Percentiles rank a stretch among this genome's conserved stretches.
These are phyloP conservation scores for Phytophthora lateralis DNA, from an alignment of 352 stramenopile species.

Conservation along the genomic window DNA sequence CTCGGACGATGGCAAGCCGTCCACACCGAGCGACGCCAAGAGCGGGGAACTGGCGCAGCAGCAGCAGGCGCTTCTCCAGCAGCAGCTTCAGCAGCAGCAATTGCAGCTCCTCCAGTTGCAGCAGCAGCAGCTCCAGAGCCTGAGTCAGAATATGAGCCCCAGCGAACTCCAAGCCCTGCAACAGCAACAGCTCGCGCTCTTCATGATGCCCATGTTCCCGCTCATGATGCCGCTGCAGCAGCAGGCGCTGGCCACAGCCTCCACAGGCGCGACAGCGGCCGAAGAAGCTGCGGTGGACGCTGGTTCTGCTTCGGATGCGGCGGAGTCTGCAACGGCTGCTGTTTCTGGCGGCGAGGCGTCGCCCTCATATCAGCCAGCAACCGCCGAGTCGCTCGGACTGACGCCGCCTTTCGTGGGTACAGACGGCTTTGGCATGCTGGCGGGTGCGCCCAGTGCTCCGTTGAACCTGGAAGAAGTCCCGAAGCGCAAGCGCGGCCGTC, in stretches of 20 bases:
- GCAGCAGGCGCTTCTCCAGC: conserved; percentile 32
- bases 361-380: conserved; percentile 29
- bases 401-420: conserved; percentile 29
- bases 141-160: conserved; percentile 66
- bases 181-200: conserved; percentile 72
- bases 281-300: conserved; percentile 1
- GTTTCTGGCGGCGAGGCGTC: conserved; percentile 17
- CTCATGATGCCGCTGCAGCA: conserved; percentile 72
- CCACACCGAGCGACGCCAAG: conserved; percentile 21
- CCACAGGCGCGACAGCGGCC: background rate
- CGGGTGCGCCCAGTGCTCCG: conserved; percentile 9
- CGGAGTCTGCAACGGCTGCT: conserved; percentile 9
- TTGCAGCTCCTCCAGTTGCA: conserved; percentile 53
- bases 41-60: conserved; percentile 28
- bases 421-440: conserved; percentile 43
- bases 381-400: conserved; percentile 31
- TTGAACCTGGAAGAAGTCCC: conserved; percentile 55
- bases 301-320: conserved; percentile 4
- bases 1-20: conserved; percentile 31
- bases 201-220: conserved; percentile 85
- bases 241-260: conserved; percentile 21
- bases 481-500: conserved; percentile 73
- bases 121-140: conserved; percentile 69
- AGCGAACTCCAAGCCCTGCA: conserved; percentile 60
- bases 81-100: conserved; percentile 51